Evolutionary conservation across 2,329 filamentous ascomycete species (phyloP), one percentile per base, ranked within the genome.

Genomic region (Calonectria naviculata): DNA sequence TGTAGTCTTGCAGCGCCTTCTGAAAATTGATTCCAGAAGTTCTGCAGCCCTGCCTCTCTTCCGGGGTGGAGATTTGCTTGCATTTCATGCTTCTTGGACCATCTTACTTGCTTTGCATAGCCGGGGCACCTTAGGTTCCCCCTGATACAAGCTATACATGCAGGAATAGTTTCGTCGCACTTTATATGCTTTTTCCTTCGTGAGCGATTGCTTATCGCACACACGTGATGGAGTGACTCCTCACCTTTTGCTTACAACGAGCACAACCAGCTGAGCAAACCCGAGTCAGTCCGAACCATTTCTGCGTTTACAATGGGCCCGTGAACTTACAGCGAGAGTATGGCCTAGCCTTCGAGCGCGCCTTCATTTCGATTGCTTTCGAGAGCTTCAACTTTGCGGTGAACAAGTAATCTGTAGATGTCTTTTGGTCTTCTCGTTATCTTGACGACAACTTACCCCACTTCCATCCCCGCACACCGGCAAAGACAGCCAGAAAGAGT

Each of bases 191-290:
- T 6, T 58, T 9, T 2, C 19, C 10, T 10, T 10, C 4, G 31
- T 58, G 1, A 58, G 36, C 15, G 7, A 44, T 17, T 29, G 41
- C 58, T 17, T 8, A 6, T 17, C 31, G n/a, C 19, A 8, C 17
- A 24, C 26, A 15, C 15, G 44, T 19, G 13, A n/a, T 19, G 29
- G 36, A 21, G 8, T 34, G n/a, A 34, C 6, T 5, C 38, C 6
- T 62, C 29, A 62, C 58, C 58, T 21, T 62, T 46, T 62, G 36
- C 24, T 62, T 62, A 36, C 58, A 62, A n/a, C 58, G 58, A 44
- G 36, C 58, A 44, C 58, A 62, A 21, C 58, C 58, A 44, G 58
- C 58, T 62, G 12, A 2, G 12, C 19, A 58, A 21, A 4, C 12
- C 8, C 29, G 6, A 58, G 17, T 58, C 52, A 54, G 47, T 31